Percentiles rank a stretch among this genome's conserved stretches.
Conservation (phyloP, 768 basidiomycete species). For the Lenzites betulinus region DNA sequence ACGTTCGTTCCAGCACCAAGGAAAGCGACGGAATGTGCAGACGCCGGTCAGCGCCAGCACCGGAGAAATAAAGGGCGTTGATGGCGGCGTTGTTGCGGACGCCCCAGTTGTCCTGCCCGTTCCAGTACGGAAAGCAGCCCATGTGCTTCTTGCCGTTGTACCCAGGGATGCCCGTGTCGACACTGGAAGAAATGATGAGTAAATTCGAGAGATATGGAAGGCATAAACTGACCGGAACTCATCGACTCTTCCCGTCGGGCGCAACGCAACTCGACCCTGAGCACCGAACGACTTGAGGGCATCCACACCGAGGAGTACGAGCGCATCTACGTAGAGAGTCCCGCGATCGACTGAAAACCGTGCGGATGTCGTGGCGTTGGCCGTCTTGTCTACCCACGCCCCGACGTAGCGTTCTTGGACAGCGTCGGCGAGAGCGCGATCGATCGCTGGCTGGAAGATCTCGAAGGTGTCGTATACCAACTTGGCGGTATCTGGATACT, state of each 20-base stretch:
- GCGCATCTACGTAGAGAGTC: slow-evolving; percentile 25
- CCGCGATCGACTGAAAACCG: slow-evolving; percentile 23
- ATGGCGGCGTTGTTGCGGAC: slow-evolving; percentile 30
- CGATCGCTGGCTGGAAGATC: slow-evolving; percentile 33
- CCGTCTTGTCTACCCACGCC: slow-evolving; percentile 20
- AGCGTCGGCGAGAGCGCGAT: slow-evolving; percentile 20
- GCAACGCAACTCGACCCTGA: slow-evolving; percentile 22
- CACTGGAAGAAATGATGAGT: slow-evolving; percentile 8
- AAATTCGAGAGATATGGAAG: background rate
- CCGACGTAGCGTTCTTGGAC: slow-evolving; percentile 27
- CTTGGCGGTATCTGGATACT: slow-evolving; percentile 25
- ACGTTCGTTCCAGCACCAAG: background rate
- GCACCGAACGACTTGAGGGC: slow-evolving; percentile 9
- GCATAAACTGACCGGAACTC: slow-evolving; percentile 37
- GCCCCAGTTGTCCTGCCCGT: slow-evolving; percentile 33
- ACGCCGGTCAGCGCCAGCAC: background rate
- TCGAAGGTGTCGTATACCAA: slow-evolving; percentile 28
- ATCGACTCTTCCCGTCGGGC: slow-evolving; percentile 29
- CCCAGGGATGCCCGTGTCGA: slow-evolving; percentile 32
- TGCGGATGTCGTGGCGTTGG: slow-evolving; percentile 3
- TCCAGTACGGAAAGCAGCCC: slow-evolving; percentile 36
- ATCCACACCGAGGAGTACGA: slow-evolving; percentile 20
- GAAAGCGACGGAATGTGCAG: slow-evolving; percentile 12
- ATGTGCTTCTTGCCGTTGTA: slow-evolving; percentile 34
- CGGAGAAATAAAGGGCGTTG: slow-evolving; percentile 30